These are phyloP conservation scores for Salix viminalis DNA, from an alignment of 345 rosid genomes.

Conservation along the genomic window DNA sequence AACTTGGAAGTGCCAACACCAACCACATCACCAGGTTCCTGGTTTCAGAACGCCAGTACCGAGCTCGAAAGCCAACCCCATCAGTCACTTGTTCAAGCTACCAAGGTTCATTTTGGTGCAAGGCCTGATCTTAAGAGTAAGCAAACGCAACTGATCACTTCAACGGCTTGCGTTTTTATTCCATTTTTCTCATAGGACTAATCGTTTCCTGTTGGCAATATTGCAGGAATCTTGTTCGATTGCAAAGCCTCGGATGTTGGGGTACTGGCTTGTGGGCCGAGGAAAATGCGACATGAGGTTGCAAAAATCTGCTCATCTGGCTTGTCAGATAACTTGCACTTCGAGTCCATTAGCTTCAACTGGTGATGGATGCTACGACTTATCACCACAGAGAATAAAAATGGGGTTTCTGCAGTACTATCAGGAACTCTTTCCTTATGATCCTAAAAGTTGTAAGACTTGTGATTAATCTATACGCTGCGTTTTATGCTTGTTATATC, in stretches of 20 bases:
- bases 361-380: slow-evolving; percentile 20
- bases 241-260: slow-evolving; percentile 22
- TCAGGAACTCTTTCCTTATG: background rate
- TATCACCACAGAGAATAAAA: background rate
- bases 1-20: slow-evolving; percentile 14
- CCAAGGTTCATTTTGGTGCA: slow-evolving; percentile 18
- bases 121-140: slow-evolving; percentile 29
- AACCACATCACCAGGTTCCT: slow-evolving; percentile 1
- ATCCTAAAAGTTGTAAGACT: too few relatives aligned
- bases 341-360: slow-evolving; percentile 27
- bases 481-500: too few relatives aligned
- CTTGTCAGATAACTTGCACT: slow-evolving; percentile 16
- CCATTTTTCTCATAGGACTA: background rate
- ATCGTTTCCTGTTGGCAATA: background rate
- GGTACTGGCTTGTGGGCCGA: slow-evolving; percentile 28
- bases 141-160: background rate
- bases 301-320: slow-evolving; percentile 24
- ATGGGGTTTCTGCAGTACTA: background rate
- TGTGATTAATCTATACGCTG: too few relatives aligned
- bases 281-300: slow-evolving; percentile 25
- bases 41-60: background rate
- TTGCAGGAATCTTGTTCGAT: slow-evolving; percentile 18
- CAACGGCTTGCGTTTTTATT: background rate
- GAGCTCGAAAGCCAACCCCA: slow-evolving; percentile 23
- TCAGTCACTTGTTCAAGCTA: slow-evolving; percentile 10